phyloP scores from a whole-genome alignment of 2,329 filamentous ascomycete species.

The Cladosporium sp. region DNA sequence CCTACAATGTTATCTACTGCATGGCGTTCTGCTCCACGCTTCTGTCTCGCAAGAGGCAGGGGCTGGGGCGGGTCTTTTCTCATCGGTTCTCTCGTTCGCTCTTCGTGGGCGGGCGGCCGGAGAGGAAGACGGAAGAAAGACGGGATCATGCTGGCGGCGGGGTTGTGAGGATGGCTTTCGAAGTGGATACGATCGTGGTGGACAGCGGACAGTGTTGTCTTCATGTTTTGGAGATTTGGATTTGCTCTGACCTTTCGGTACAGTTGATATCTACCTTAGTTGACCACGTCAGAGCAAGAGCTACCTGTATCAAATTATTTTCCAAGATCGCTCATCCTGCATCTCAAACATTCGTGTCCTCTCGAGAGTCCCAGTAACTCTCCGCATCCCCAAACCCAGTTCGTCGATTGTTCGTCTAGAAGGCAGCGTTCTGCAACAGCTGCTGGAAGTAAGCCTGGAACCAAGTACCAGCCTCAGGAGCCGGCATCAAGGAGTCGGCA shows the following conservation, averaged over 20 bases:
- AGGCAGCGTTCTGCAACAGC: slow-evolving; percentile 32
- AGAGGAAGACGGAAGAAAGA: background rate
- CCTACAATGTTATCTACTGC: background rate
- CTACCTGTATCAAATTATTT: no score
- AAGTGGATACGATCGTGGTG: background rate
- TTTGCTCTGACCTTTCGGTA: no score
- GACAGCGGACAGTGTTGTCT: no score
- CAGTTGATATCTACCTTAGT: no score
- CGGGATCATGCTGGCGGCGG: no score
- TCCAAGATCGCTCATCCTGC: no score
- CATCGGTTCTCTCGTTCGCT: slow-evolving; percentile 1
- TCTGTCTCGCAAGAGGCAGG: background rate
- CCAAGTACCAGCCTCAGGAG: slow-evolving; percentile 67
- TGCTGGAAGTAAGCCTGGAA: slow-evolving; percentile 48
- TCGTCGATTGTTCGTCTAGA: slow-evolving; percentile 1
- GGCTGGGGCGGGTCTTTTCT: background rate
- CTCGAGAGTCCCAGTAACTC: no score
- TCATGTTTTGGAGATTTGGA: no score
- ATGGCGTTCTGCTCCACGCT: background rate
- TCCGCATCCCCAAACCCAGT: no score
- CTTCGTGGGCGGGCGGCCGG: background rate
- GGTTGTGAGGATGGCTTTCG: no score
- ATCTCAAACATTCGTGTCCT: no score
- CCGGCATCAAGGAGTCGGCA: slow-evolving; percentile 54
- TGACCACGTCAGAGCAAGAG: no score